These are phyloP conservation scores for Viola odorata DNA, from an alignment of 345 rosid species.

Conservation along the genomic window DNA sequence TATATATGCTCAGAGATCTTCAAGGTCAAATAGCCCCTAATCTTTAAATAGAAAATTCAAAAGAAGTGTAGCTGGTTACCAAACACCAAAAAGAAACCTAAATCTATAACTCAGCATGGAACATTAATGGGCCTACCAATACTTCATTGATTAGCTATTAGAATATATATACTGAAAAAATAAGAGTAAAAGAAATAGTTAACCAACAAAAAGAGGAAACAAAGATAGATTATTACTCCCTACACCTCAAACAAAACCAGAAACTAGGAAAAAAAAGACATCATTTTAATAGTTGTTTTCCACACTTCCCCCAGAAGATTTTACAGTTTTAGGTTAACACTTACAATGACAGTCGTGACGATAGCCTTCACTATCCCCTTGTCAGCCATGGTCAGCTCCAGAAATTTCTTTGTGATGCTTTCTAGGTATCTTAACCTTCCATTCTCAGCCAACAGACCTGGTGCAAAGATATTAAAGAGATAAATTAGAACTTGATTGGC, in stretches of 20 bases:
- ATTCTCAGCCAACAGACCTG: conserved; percentile 76
- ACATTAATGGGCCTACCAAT: too few species aligned
- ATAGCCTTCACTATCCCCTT: conserved; percentile 72
- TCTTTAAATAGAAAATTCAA: too few species aligned
- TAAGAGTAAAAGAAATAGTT: too few species aligned
- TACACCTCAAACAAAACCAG: background rate
- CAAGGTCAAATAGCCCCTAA: too few species aligned
- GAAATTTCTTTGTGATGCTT: conserved; percentile 53
- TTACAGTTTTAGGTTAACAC: conserved; percentile 16
- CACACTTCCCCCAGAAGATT: background rate
- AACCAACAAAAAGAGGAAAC: too few species aligned
- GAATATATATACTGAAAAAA: too few species aligned
- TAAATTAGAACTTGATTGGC: background rate
- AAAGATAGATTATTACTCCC: too few species aligned
- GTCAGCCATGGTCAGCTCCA: conserved; percentile 75
- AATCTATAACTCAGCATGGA: too few species aligned
- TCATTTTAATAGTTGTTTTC: background rate
- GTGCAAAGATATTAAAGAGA: conserved; percentile 4
- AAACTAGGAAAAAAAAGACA: background rate
- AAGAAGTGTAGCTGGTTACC: too few species aligned
- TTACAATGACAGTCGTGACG: conserved; percentile 79
- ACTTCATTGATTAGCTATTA: too few species aligned
- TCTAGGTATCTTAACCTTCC: conserved; percentile 69
- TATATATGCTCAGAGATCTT: too few species aligned
- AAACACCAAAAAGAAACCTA: too few species aligned